Evolutionary conservation across 2,329 filamentous ascomycete genomes (phyloP), one percentile per base, ranked within the genome.

Genomic region (Dendrostoma leiphaemia): DNA sequence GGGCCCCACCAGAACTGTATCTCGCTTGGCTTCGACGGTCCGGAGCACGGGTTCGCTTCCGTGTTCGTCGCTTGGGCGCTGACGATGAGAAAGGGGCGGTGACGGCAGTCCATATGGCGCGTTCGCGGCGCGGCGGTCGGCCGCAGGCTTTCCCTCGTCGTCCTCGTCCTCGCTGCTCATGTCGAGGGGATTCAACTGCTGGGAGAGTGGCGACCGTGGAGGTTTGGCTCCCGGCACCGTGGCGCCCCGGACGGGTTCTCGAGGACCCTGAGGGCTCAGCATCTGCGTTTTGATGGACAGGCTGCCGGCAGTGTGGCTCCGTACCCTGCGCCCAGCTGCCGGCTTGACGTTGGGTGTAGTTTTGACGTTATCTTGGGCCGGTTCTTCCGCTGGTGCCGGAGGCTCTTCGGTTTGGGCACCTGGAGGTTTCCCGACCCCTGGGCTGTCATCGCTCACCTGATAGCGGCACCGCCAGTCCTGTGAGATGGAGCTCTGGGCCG

Each of bases 21-120:
- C 78, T 29, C 79, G 75, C 62, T 75, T 78, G 3, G 79, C 77
- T n/a, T 63, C 60, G 0, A 80, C 74, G 40, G 74, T 75, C 31
- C 72, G 74, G 35, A 82, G 75, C 4, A 79, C 65, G 1, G 78
- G 77, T 26, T 69, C 62, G 54, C 63, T 62, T 1, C 61, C 60
- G n/a, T 61, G 59, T 19, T 64, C 59, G 28, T 62, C 57, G 6
- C 60, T 61, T 8, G 61, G 56, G 12, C 59, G 64, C 32, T 78
- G 66, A 38, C 62, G 63, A 32, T 71, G 65, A 3, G 71, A 74
- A 3, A 67, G 65, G 2, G 71, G 70, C 3, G 71, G 72, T 4
- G 72, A 74, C 3, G 71, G 57, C 24, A 59, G 51, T 4, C 57
- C 57, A 32, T 59, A 53, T 1, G 53, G 57, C 13, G 45, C 53